Base-by-base conservation (phyloP, 1,284 basidiomycete species). In the Testicularia cyperi region DNA sequence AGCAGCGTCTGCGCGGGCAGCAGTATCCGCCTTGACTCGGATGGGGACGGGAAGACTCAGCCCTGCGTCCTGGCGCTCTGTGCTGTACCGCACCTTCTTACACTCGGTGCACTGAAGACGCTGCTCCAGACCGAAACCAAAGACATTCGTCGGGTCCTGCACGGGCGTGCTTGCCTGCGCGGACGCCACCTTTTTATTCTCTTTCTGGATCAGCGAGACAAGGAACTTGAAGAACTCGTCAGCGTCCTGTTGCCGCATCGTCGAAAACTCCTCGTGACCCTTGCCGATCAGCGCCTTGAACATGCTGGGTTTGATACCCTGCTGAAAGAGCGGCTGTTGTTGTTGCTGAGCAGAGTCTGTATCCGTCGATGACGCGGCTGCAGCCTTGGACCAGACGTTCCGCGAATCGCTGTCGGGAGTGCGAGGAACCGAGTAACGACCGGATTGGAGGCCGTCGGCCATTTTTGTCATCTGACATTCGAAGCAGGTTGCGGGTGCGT, bases 211-310 rank as follows among this genome's bases (percentile, higher is more conserved):
- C 82, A 58, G 85, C 78, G 83, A 84, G 39, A 97, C 70, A 8
- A 97, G 79, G 77, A 94, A 84, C 42, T 84, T 83, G 51, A 98
- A 82, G 79, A 98, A 98, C 78, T 98, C 94, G 72, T 96, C 92
- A 1, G 92, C 85, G 72, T 99, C 94, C 77, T 98, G 94, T 78
- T 98, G 92, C 32, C 85, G 83, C 92, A 97, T 97, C 15, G 92
- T 97, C 23, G 88, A 82, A 72, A 98, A 98, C 78, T 97, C 94
- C 38, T 85, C 84, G 72, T 98, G 94, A 0, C 90, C 91, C 68
- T 88, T 88, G 3, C 94, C 94, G 26, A 97, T 83, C 13, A 97
- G 82, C 1, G 85, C 80, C 78, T 97, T 97, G 81, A 97, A 92
- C 72, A 85, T 85, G 2, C 81, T 81, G 0, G 94, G 95, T 27